Base-by-base conservation (phyloP, 768 basidiomycete genomes). In the Butyriboletus loyo region DNA sequence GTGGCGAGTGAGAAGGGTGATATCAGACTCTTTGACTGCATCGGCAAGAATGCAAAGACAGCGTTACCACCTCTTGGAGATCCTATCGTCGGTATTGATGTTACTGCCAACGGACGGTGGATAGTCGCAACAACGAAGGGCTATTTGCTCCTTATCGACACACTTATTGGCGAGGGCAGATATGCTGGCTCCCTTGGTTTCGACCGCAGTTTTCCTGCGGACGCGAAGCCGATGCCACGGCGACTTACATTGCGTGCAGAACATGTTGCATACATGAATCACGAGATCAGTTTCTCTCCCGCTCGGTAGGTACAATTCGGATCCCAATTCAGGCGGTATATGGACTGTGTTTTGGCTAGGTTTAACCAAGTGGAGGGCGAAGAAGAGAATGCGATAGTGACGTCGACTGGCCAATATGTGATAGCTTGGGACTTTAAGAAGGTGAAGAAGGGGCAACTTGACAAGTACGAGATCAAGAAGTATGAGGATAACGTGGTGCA, bases 1-100 rank as follows among this genome's bases (percentile, higher is more conserved):
- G 89, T 99, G 11, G 94, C 91, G 32, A 94, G 92, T 61, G 88
- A 91, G 68, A 99, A 98, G 75, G 97, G 97, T 49, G 97, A 98
- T 66, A 89, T 99, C 59, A 79, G 95, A 35, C 75, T 99, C 50
- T 99, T 94, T 60, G 97, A 99, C 71, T 79, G 87, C 42, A 88
- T 99, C 58, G 97, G 97, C 39, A 99, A 98, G 81, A 98, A 92
- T 65, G 97, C 97, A 27, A 99, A 99, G 83, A 99, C 97, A 11
- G 93, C 95, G 13, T 75, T 99, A 32, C 94, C 95, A 31, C 90
- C 94, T 39, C 77, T 98, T 19, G 97, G 97, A 14, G 94, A 97
- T 72, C 91, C 96, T 40, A 98, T 99, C 62, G 70, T 91, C 46
- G 97, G 97, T 32, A 81, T 99, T 46, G 97, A 99, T 72, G 91